Evolutionary conservation across 179 eudicot species (phyloP).

Genomic region (Dionaea muscipula): DNA sequence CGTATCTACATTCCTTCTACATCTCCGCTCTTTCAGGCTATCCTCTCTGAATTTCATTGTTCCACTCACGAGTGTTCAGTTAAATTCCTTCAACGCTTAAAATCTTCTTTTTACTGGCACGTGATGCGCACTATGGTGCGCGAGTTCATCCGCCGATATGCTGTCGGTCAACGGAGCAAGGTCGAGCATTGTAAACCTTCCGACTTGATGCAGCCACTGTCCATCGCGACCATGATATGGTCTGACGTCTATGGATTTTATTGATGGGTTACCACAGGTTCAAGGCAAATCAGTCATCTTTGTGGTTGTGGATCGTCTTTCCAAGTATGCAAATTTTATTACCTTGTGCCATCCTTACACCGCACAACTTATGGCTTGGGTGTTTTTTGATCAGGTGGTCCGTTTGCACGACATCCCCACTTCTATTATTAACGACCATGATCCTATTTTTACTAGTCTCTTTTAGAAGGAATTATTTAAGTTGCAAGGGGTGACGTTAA

Average conservation of each 20-base stretch:
- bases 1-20: too few relatives aligned
- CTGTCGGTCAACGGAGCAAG: neutral
- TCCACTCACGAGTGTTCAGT: too few relatives aligned
- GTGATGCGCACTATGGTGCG: neutral
- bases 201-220: neutral
- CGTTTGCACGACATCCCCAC: too few relatives aligned
- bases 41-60: too few relatives aligned
- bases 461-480: too few relatives aligned
- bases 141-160: neutral
- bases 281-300: neutral
- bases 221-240: neutral
- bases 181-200: neutral
- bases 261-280: neutral
- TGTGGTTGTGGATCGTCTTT: neutral
- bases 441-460: too few relatives aligned
- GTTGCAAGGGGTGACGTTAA: too few relatives aligned
- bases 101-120: neutral
- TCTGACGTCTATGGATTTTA: constrained; percentile 1
- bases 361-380: neutral
- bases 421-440: neutral
- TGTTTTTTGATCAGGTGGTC: neutral
- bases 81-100: neutral
- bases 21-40: too few relatives aligned
- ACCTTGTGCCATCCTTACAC: neutral
- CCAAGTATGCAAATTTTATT: constrained; percentile 1